Base-by-base conservation (phyloP, 2,329 filamentous ascomycete genomes). In the Scytalidium lignicola region DNA sequence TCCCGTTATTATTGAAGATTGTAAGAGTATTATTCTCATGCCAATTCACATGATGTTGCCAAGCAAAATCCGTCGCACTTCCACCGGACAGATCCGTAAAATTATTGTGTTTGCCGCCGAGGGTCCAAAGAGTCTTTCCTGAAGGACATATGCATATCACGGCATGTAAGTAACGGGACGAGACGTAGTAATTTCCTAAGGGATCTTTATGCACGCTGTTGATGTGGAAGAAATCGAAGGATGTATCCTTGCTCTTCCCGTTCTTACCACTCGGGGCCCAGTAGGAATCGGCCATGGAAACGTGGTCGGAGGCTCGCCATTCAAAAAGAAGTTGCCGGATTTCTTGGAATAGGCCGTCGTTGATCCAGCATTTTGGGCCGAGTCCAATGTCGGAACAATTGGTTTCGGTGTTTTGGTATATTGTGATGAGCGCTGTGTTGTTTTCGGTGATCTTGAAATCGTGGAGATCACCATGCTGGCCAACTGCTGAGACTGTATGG, bases 281-380 rank as follows among this genome's bases (percentile, higher is more conserved):
- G 28, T 18, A 47, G 12, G 26, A 46, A n/a, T 48, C 46, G 6
- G 21, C 21, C n/a, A 56, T 21, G n/a, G 43, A 37, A 28, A 44
- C 20, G 44, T 54, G 50, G 12, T 54, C 52, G 3, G 50, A 43
- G 26, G 67, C 68, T n/a, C 67, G 66, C 72, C 76, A 79, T 53
- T 77, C 70, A 51, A 78, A 78, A 4, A 78, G 46, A 26, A 78
- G 59, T 67, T 60, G 23, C 71, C 70, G 2, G 72, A 79, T 64
- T 58, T 79, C 75, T 55, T 74, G 70, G 51, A 74, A 68, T 2
- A 70, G 50, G 23, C 65, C 67, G 44, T 75, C 71, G 52, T 68
- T 67, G 9, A 74, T 60, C 59, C 66, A 73, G 5, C 51, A 37
- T 5, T 5, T 5, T 5, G 32, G 15, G 7, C n/a, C 32, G 5